These are phyloP conservation scores for Butyriboletus loyo DNA, from an alignment of 768 basidiomycete species.

Conservation along the genomic window DNA sequence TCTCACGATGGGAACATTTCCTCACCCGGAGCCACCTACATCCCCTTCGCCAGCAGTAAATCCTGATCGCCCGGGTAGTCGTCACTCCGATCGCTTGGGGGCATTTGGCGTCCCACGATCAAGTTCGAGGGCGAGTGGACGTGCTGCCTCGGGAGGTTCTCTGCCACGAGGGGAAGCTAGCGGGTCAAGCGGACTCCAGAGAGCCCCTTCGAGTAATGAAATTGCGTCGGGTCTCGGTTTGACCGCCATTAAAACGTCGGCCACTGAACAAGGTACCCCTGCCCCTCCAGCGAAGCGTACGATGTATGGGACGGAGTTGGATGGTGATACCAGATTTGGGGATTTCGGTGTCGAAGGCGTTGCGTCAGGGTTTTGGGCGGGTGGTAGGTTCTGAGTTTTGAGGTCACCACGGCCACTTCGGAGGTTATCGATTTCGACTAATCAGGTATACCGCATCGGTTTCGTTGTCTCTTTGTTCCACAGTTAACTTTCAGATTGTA, in stretches of 20 bases:
- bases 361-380: constrained; percentile 68
- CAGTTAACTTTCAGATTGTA: constrained; percentile 12
- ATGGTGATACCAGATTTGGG: constrained; percentile 79
- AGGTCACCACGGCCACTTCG: not conserved
- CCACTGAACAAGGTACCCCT: constrained; percentile 40
- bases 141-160: constrained; percentile 27
- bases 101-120: constrained; percentile 36
- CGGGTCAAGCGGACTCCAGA: constrained; percentile 27
- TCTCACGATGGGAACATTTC: constrained; percentile 35
- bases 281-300: constrained; percentile 57
- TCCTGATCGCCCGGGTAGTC: constrained; percentile 32
- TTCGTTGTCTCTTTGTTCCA: constrained; percentile 1
- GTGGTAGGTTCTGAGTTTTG: constrained; percentile 39
- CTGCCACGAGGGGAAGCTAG: constrained; percentile 25
- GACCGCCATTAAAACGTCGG: constrained; percentile 36
- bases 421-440: constrained; percentile 5
- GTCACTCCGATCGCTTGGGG: constrained; percentile 32
- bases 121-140: constrained; percentile 35
- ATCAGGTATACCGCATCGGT: constrained; percentile 4
- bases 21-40: constrained; percentile 34
- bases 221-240: constrained; percentile 44
- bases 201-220: constrained; percentile 43
- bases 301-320: constrained; percentile 83
- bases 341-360: constrained; percentile 81
- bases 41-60: constrained; percentile 33